Conservation (phyloP, 1,284 basidiomycete genomes). For the Sparassis latifolia region DNA sequence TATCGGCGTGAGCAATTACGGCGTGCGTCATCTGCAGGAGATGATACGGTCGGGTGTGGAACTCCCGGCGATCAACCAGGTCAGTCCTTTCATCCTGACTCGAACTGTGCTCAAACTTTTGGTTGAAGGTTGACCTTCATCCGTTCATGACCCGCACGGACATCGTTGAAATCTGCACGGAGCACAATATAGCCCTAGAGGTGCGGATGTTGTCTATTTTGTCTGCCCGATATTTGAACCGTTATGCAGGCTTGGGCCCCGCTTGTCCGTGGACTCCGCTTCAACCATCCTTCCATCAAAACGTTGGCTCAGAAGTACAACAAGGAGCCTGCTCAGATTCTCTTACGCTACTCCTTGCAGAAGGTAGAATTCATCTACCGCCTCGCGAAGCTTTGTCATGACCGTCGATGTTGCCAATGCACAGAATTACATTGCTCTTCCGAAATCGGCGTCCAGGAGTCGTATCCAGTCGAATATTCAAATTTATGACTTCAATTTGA, state of each 20-base stretch:
- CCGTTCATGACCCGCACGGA: constrained; percentile 67
- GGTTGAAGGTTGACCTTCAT: constrained; percentile 52
- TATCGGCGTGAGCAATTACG: constrained; percentile 70
- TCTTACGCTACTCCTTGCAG: constrained; percentile 75
- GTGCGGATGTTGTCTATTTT: constrained; percentile 33
- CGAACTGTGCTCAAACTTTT: background rate
- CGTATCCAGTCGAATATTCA: constrained; percentile 54
- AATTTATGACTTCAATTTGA: constrained; percentile 54
- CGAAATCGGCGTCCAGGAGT: constrained; percentile 50
- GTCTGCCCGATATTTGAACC: constrained; percentile 18
- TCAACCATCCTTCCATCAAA: constrained; percentile 40
- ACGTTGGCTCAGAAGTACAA: constrained; percentile 43
- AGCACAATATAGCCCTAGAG: constrained; percentile 58
- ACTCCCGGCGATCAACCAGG: constrained; percentile 62
- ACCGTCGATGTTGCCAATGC: background rate
- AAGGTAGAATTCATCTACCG: constrained; percentile 38
- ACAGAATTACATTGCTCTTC: constrained; percentile 50
- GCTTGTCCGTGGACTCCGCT: constrained; percentile 44
- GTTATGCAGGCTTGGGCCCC: constrained; percentile 44
- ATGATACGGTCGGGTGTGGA: constrained; percentile 45
- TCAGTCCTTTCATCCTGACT: constrained; percentile 24
- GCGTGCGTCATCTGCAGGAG: constrained; percentile 59
- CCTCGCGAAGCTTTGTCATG: no score
- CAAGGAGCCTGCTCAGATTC: constrained; percentile 61
- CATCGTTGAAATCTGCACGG: constrained; percentile 55